These are phyloP conservation scores for Ophiocordyceps camponoti-floridani DNA, from an alignment of 2,329 filamentous ascomycete genomes.

Conservation along the genomic window DNA sequence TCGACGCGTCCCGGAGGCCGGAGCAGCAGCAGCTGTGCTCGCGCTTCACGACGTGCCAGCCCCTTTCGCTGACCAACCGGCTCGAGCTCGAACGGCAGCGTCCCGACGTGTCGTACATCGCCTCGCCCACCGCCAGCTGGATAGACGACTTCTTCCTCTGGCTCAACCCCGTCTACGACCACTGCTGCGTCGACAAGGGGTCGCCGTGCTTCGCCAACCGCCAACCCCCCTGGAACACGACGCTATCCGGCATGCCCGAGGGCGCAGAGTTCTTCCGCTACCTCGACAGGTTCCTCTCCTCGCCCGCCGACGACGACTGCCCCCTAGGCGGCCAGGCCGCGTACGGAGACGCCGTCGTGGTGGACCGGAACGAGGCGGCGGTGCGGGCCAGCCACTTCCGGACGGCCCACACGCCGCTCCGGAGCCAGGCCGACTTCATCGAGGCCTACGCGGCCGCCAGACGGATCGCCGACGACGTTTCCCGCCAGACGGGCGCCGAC, in stretches of 20 bases:
- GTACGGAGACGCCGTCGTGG: constrained; percentile 68
- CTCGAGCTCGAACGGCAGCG: constrained; percentile 90
- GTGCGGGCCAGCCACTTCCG: constrained; percentile 82
- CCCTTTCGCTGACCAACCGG: constrained; percentile 70
- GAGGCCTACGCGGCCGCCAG: constrained; percentile 75
- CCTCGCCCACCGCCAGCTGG: constrained; percentile 83
- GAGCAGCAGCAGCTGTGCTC: constrained; percentile 81
- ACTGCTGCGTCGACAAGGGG: constrained; percentile 52
- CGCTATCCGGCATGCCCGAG: constrained; percentile 79
- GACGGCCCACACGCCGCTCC: constrained; percentile 71
- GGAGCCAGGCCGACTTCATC: constrained; percentile 86
- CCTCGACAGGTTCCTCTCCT: constrained; percentile 61
- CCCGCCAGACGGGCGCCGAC: constrained; percentile 50
- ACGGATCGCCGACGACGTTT: constrained; percentile 67
- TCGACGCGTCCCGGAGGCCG: constrained; percentile 58
- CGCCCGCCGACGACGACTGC: constrained; percentile 68
- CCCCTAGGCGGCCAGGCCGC: constrained; percentile 77
- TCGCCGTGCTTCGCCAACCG: constrained; percentile 65
- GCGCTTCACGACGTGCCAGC: constrained; percentile 75
- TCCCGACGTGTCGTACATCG: constrained; percentile 70
- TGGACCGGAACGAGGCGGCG: constrained; percentile 47
- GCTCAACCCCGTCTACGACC: constrained; percentile 69
- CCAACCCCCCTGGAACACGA: constrained; percentile 73
- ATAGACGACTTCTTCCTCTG: constrained; percentile 92
- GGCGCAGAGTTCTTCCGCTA: constrained; percentile 83